phyloP scores from a whole-genome alignment of 2,329 filamentous ascomycete genomes.

The Tolypocladium pustulatum region DNA sequence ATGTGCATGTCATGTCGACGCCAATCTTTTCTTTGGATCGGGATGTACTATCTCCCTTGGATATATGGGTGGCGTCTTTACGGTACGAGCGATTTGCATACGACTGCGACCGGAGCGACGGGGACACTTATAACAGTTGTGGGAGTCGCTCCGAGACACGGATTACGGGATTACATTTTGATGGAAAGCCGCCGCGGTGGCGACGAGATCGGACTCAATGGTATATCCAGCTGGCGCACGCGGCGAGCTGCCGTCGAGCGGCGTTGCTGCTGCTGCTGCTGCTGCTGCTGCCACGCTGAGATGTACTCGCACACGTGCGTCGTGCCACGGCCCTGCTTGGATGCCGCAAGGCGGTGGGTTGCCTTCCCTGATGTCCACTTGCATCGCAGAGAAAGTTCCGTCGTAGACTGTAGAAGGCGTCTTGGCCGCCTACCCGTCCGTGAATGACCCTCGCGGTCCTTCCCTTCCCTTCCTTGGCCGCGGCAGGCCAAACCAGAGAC shows the following conservation, averaged over 20 bases:
- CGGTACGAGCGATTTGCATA: background rate
- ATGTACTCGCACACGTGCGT: background rate
- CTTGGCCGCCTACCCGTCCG: too few species aligned
- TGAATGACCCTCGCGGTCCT: too few species aligned
- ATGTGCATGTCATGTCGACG: background rate
- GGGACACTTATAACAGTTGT: background rate
- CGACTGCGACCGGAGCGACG: background rate
- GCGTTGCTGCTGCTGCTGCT: background rate
- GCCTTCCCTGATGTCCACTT: background rate
- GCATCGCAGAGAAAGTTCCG: background rate
- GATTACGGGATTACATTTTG: background rate
- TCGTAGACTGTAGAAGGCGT: background rate
- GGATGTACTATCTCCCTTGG: background rate
- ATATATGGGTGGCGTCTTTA: background rate
- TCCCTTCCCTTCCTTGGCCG: too few species aligned
- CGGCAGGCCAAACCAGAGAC: background rate
- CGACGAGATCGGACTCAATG: background rate
- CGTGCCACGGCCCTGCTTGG: background rate
- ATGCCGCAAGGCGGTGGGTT: constrained; percentile 2
- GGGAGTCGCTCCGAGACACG: background rate
- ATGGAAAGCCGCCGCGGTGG: background rate
- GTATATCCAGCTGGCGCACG: background rate
- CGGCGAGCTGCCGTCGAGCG: too few species aligned
- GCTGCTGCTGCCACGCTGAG: background rate
- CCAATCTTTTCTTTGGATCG: background rate